Conservation (phyloP, 176 grass and related monocot species). For the Avena insularis region DNA sequence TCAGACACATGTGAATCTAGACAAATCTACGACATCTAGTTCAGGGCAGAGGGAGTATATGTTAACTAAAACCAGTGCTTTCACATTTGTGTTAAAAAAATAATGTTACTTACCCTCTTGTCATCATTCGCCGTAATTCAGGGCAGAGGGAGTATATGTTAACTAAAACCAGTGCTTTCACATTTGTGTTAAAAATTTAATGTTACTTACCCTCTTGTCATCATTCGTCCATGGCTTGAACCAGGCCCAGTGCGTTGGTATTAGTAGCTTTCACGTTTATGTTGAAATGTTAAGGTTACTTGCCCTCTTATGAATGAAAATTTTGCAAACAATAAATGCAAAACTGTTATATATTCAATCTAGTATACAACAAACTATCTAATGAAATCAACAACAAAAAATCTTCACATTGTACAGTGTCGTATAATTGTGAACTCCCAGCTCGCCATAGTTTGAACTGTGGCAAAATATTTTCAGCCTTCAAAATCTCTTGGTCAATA, state of each 20-base stretch:
- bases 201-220: neutral
- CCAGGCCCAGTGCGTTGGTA: neutral
- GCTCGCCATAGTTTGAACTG: conserved; percentile 27
- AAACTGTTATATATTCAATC: conserved; percentile 39
- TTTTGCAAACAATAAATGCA: conserved; percentile 35
- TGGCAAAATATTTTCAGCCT: conserved; percentile 14
- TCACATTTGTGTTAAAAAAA: too few species aligned
- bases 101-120: neutral
- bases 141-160: too few species aligned
- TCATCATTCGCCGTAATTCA: neutral
- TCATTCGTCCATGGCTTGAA: neutral
- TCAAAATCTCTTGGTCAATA: conserved; percentile 30
- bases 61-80: too few species aligned
- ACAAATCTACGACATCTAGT: too few species aligned
- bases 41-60: too few species aligned
- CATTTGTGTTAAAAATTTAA: neutral
- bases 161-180: too few species aligned
- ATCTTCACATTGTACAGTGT: conserved; percentile 41
- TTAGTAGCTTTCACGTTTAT: neutral
- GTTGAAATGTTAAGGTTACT: too few species aligned
- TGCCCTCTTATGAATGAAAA: neutral
- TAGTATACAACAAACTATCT: conserved; percentile 61
- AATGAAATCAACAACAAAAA: conserved; percentile 22
- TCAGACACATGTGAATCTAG: too few species aligned
- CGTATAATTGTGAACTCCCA: conserved; percentile 39